Percentiles rank a stretch among this genome's conserved stretches.
Conservation (phyloP, 192 early-diverging fungal genomes). For the Nowakowskiella sp. region DNA sequence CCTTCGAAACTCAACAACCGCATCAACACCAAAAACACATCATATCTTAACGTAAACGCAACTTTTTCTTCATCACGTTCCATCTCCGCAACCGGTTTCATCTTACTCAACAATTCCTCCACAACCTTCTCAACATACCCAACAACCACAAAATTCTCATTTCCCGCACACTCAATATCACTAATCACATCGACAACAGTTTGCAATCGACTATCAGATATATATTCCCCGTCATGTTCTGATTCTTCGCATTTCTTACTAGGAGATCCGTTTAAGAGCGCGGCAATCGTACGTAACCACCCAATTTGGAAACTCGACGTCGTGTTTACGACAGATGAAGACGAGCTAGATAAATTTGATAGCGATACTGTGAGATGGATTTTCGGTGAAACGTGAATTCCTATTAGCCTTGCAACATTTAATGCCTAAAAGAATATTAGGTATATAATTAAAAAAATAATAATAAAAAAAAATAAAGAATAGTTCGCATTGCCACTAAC, state of each 20-base stretch:
- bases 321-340: slow-evolving; percentile 24
- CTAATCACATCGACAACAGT: slow-evolving; percentile 15
- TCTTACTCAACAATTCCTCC: slow-evolving; percentile 2
- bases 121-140: slow-evolving; percentile 2
- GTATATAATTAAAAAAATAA: too few relatives aligned
- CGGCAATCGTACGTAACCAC: slow-evolving; percentile 24
- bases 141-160: slow-evolving; percentile 29
- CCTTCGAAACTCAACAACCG: slow-evolving; percentile 24
- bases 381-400: slow-evolving; percentile 36
- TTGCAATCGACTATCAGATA: neutral
- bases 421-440: slow-evolving; percentile 21
- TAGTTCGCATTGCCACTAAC: too few relatives aligned
- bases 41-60: too few relatives aligned
- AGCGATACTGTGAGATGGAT: slow-evolving; percentile 28
- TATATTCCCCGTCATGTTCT: neutral
- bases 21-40: slow-evolving; percentile 25
- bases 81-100: too few relatives aligned
- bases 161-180: slow-evolving; percentile 31
- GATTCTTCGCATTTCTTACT: neutral
- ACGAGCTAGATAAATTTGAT: too few relatives aligned
- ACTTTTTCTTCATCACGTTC: too few relatives aligned
- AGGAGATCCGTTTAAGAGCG: slow-evolving; percentile 32
- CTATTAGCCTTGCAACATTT: slow-evolving; percentile 26
- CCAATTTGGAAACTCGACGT: slow-evolving; percentile 29
- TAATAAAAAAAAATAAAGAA: too few relatives aligned